Percentiles rank a stretch among this genome's conserved stretches.
These are phyloP conservation scores for Penicillium lagena DNA, from an alignment of 495 filamentous ascomycete genomes.

Conservation along the genomic window DNA sequence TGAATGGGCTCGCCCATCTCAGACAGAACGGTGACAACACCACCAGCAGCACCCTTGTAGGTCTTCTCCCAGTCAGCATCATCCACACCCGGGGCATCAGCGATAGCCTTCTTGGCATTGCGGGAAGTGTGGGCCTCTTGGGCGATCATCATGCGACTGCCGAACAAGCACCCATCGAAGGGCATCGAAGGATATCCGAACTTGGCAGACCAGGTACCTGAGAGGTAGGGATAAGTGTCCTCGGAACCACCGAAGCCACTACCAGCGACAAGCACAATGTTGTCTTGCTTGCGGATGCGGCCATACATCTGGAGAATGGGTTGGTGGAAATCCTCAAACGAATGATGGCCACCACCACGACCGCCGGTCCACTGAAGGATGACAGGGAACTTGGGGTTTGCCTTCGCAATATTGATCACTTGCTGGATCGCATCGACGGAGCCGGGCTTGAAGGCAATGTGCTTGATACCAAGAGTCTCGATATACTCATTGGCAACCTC, in stretches of 20 bases:
- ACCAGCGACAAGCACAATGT: constrained; percentile 43
- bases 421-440: constrained; percentile 38
- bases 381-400: constrained; percentile 39
- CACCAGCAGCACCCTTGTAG: constrained; percentile 85
- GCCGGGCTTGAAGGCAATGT: constrained; percentile 46
- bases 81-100: constrained; percentile 80
- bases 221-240: constrained; percentile 42
- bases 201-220: constrained; percentile 34
- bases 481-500: constrained; percentile 44
- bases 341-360: constrained; percentile 46
- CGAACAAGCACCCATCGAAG: constrained; percentile 42
- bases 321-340: constrained; percentile 45
- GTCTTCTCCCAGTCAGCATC: constrained; percentile 94
- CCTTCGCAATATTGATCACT: constrained; percentile 40
- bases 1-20: constrained; percentile 99
- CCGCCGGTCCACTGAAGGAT: constrained; percentile 48
- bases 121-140: constrained; percentile 84
- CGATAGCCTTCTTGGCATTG: constrained; percentile 92
- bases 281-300: constrained; percentile 34
- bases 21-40: constrained; percentile 93
- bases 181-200: constrained; percentile 40
- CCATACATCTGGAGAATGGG: constrained; percentile 40
- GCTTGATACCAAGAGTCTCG: constrained; percentile 36
- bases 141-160: constrained; percentile 45
- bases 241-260: constrained; percentile 43